Percentiles rank a stretch among this genome's conserved stretches.
Evolutionary conservation across 2,329 filamentous ascomycete species (phyloP).

Genomic region (Hypoxylon sp.): DNA sequence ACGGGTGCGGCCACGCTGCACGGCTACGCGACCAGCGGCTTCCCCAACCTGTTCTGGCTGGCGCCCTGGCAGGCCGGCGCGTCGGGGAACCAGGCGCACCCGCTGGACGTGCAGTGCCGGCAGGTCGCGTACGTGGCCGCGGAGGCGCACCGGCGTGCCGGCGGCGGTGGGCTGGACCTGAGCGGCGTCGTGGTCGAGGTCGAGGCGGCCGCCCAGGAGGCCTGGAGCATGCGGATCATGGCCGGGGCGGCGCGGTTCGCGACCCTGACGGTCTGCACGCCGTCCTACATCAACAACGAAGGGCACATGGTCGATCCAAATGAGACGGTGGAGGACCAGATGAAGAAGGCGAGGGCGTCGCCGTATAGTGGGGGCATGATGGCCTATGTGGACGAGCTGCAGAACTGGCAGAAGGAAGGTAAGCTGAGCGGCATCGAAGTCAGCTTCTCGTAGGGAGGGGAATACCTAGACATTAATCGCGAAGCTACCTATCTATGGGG

Average conservation of each 20-base stretch:
- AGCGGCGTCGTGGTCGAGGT: slow-evolving; percentile 56
- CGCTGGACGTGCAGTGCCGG: slow-evolving; percentile 40
- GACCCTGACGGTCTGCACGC: slow-evolving; percentile 62
- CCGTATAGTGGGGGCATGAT: slow-evolving; percentile 51
- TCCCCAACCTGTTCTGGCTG: slow-evolving; percentile 67
- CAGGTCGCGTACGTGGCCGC: slow-evolving; percentile 51
- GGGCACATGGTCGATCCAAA: slow-evolving; percentile 48
- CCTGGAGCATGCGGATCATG: slow-evolving; percentile 57
- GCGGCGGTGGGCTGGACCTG: slow-evolving; percentile 38
- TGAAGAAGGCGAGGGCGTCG: slow-evolving; percentile 50
- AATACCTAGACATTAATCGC: neutral
- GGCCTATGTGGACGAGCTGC: slow-evolving; percentile 47
- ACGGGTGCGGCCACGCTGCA: slow-evolving; percentile 63
- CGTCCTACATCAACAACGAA: slow-evolving; percentile 64
- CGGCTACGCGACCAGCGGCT: slow-evolving; percentile 60
- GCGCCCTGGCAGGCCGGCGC: slow-evolving; percentile 57
- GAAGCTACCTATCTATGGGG: neutral
- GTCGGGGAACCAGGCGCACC: slow-evolving; percentile 40
- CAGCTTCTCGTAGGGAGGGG: slow-evolving; percentile 23
- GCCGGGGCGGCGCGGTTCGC: slow-evolving; percentile 55
- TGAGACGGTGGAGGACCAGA: slow-evolving; percentile 45
- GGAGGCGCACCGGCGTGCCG: slow-evolving; percentile 49
- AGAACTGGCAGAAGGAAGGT: slow-evolving; percentile 49
- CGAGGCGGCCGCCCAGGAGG: slow-evolving; percentile 59
- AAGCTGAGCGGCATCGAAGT: slow-evolving; percentile 44